Evolutionary conservation across 306 rosid species (phyloP).

Genomic region (Biancaea sappan): DNA sequence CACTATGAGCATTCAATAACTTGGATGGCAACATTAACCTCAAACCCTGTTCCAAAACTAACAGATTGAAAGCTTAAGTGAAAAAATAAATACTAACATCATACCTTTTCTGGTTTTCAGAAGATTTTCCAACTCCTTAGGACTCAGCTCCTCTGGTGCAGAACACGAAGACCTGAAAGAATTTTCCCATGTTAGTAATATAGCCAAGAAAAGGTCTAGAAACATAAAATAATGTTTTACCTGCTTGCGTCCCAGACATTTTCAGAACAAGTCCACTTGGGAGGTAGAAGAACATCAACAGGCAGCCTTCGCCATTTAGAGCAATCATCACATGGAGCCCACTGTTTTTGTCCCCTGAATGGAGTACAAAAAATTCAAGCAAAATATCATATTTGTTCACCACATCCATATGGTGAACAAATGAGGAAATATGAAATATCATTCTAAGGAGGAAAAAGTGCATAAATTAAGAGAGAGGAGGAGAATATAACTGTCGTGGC

Average conservation of each 20-base stretch:
- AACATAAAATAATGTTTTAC: conserved; percentile 37
- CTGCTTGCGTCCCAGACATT: conserved; percentile 89
- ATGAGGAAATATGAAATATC: too few species aligned
- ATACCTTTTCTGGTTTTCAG: conserved; percentile 70
- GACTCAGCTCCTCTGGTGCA: conserved; percentile 66
- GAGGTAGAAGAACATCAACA: conserved; percentile 82
- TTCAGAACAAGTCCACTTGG: conserved; percentile 88
- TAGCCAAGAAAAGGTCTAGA: conserved; percentile 21
- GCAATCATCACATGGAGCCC: conserved; percentile 97
- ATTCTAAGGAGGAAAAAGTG: too few species aligned
- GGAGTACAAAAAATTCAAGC: conserved; percentile 37
- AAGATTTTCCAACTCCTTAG: conserved; percentile 75
- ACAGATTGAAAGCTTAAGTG: neutral
- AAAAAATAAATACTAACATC: conserved; percentile 23
- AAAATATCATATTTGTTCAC: conserved; percentile 16
- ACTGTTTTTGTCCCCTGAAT: conserved; percentile 80
- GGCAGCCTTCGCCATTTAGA: conserved; percentile 96
- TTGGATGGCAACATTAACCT: conserved; percentile 15
- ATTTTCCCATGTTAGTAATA: conserved; percentile 19
- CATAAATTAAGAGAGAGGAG: too few species aligned
- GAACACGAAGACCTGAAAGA: conserved; percentile 66
- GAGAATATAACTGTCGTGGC: neutral
- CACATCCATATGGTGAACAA: conserved; percentile 12
- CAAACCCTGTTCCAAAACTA: conserved; percentile 22
- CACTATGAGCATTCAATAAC: conserved; percentile 23